phyloP scores from a whole-genome alignment of 1,284 basidiomycete species.

The Bjerkandera adusta region DNA sequence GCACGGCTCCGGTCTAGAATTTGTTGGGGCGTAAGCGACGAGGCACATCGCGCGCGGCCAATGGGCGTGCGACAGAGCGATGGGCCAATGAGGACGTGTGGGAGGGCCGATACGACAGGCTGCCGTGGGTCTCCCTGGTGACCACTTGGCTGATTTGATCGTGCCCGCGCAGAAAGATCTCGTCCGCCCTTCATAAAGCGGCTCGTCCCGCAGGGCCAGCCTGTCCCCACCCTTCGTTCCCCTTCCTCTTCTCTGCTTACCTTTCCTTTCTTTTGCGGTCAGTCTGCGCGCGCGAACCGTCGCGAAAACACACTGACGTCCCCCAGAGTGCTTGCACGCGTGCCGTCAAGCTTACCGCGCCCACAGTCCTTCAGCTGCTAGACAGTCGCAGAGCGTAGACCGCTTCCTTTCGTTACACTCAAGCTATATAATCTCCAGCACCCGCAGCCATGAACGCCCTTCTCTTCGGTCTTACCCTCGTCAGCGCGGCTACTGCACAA shows the following conservation, averaged over 20 bases:
- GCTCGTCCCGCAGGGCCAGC: conserved; percentile 31
- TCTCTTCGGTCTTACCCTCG: conserved; percentile 55
- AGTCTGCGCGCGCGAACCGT: conserved; percentile 22
- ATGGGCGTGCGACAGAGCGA: neutral
- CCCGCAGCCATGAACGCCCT: conserved; percentile 70
- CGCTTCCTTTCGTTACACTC: conserved; percentile 48
- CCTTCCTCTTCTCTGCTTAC: conserved; percentile 30
- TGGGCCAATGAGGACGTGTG: conserved; percentile 3
- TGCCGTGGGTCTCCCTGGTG: too few species aligned
- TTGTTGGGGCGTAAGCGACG: too few species aligned
- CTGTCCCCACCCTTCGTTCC: conserved; percentile 35
- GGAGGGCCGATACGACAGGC: conserved; percentile 29
- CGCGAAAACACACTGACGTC: conserved; percentile 21
- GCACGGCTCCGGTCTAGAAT: too few species aligned
- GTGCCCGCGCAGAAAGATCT: conserved; percentile 24
- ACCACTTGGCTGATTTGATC: conserved; percentile 19
- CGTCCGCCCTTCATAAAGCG: conserved; percentile 25
- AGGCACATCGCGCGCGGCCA: neutral
- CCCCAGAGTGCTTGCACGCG: conserved; percentile 28
- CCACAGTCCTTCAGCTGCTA: conserved; percentile 29
- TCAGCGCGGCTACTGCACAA: conserved; percentile 54
- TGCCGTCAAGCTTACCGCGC: conserved; percentile 34
- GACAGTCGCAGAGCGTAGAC: conserved; percentile 60
- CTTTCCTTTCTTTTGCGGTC: conserved; percentile 14
- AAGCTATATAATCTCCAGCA: conserved; percentile 36